Base-by-base conservation (phyloP, 768 basidiomycete species). In the Suillus bovinus region DNA sequence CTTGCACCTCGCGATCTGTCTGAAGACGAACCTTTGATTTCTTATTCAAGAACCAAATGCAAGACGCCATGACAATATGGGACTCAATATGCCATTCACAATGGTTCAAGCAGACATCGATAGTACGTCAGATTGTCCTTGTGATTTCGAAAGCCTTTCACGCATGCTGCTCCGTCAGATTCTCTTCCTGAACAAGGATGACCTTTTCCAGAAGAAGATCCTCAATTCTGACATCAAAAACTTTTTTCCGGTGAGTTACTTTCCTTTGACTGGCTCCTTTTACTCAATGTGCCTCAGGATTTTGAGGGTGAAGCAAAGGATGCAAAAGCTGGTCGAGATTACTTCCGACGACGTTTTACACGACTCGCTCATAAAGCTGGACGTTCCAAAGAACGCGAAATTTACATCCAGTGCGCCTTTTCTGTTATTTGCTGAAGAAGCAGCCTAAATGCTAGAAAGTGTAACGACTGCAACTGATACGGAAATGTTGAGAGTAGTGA, bases 21-120 rank as follows among this genome's bases (percentile, higher is more conserved):
- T 20, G 38, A 46, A 55, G 17, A 27, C 46, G 61, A 52, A 64
- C 38, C 1, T n/a, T 52, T 3, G 20, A 11, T n/a, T 33, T 57
- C 36, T 22, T 20, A 29, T 39, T 34, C 8, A 69, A 95, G 90
- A 98, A 98, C 72, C 95, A 96, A 87, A 96, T 98, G 94, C 92
- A 96, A 79, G 95, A 98, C 66, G 93, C 95, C 5, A 91, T 98
- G 88, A 93, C 93, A n/a, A 93, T 98, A 56, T 98, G 95, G 90
- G 95, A 98, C 68, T 94, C 94, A 46, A 96, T 98, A 83, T 96
- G 94, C 77, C 94, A 97, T 74, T 96, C 94, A 11, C 94, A 96
- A 66, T 97, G 94, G 94, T 97, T 97, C 79, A 91, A 92, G 76
- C 86, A 90, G 66, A 96, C 94, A 0, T 94, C 93, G 11, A 93